Percentiles rank a stretch among this genome's conserved stretches.
Evolutionary conservation across 805 yeast species (phyloP).

Genomic region (Candida boidinii): DNA sequence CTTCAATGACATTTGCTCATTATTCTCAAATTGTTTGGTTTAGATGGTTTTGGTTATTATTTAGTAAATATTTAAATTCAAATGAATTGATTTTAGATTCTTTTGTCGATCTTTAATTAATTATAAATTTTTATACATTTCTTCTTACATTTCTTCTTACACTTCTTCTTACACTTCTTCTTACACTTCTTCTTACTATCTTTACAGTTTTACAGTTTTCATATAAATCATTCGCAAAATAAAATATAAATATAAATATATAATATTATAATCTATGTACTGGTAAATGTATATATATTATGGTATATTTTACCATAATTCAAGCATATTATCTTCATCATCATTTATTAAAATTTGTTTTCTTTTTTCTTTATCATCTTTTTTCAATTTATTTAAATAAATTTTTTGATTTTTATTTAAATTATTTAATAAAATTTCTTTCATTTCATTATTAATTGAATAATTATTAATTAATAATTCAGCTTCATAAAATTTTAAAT

Average conservation of each 20-base stretch:
- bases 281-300: background rate
- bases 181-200: slow-evolving; percentile 1
- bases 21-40: slow-evolving; percentile 93
- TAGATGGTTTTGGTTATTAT: slow-evolving; percentile 76
- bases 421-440: slow-evolving; percentile 7
- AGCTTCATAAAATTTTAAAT: slow-evolving; percentile 18
- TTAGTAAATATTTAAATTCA: slow-evolving; percentile 68
- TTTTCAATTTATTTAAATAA: slow-evolving; percentile 10
- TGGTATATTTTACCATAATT: slow-evolving; percentile 15
- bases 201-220: too few relatives aligned
- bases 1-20: slow-evolving; percentile 80
- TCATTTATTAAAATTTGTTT: slow-evolving; percentile 11
- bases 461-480: slow-evolving; percentile 19
- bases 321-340: slow-evolving; percentile 19
- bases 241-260: background rate
- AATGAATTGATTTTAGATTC: slow-evolving; percentile 51
- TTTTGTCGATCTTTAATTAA: background rate
- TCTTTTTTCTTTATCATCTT: slow-evolving; percentile 5
- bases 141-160: background rate
- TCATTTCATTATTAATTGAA: slow-evolving; percentile 15
- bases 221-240: too few relatives aligned
- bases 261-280: background rate
- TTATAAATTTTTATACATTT: slow-evolving; percentile 1
- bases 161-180: slow-evolving; percentile 1
- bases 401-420: slow-evolving; percentile 10